Evolutionary conservation across 768 basidiomycete genomes (phyloP).

Genomic region (Peribolospora kevripleyi): DNA sequence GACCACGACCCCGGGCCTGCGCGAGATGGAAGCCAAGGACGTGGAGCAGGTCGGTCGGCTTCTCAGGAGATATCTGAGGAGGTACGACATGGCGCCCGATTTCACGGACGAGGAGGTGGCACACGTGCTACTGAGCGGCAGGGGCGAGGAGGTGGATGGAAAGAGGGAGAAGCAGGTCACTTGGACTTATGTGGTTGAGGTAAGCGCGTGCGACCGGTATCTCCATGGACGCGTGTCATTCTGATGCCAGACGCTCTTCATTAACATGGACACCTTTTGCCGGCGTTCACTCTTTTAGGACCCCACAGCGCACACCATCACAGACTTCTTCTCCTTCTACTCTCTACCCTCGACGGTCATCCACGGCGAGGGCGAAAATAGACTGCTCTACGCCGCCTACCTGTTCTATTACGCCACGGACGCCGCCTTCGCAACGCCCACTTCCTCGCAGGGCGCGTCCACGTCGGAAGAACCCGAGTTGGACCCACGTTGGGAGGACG

Average conservation of each 20-base stretch:
- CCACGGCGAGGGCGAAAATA: conserved; percentile 10
- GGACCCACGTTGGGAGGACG: conserved; percentile 17
- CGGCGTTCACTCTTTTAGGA: conserved; percentile 28
- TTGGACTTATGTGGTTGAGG: conserved; percentile 94
- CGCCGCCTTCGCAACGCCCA: conserved; percentile 29
- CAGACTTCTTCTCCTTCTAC: conserved; percentile 94
- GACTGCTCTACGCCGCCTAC: conserved; percentile 68
- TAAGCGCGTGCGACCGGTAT: conserved; percentile 15
- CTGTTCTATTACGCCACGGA: conserved; percentile 85
- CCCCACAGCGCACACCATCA: conserved; percentile 53
- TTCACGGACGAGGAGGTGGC: conserved; percentile 51
- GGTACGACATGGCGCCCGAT: conserved; percentile 60
- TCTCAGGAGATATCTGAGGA: conserved; percentile 48
- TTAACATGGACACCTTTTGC: too few species aligned
- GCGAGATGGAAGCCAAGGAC: conserved; percentile 71
- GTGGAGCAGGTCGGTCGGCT: conserved; percentile 44
- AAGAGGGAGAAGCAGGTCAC: conserved; percentile 59
- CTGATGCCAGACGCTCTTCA: too few species aligned
- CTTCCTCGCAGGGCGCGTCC: conserved; percentile 3
- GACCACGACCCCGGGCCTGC: conserved; percentile 30
- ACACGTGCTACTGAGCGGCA: conserved; percentile 62
- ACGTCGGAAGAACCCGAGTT: background rate
- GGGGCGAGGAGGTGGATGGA: conserved; percentile 27
- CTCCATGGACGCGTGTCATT: too few species aligned
- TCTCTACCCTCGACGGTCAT: conserved; percentile 86